Conservation (phyloP, 768 basidiomycete species). For the Mycena venus region DNA sequence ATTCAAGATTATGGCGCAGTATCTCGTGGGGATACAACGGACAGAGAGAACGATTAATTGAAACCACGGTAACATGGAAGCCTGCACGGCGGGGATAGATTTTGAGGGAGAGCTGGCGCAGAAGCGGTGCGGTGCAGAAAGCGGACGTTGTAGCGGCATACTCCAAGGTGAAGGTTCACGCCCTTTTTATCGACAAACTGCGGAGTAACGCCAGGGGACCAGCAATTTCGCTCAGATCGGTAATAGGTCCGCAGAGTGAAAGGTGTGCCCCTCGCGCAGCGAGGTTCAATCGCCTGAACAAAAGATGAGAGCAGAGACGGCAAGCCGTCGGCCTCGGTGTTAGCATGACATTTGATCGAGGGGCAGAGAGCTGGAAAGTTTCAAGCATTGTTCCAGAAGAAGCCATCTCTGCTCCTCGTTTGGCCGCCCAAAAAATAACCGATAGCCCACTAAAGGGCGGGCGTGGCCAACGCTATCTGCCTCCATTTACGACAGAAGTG, state of each 20-base stretch:
- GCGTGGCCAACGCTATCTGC: neutral
- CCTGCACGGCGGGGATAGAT: neutral
- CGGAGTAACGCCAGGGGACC: neutral
- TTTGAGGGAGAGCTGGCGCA: neutral
- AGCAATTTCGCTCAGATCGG: neutral
- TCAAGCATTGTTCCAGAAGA: neutral
- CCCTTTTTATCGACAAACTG: neutral
- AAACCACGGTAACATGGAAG: neutral
- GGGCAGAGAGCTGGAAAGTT: neutral
- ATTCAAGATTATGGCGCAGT: neutral
- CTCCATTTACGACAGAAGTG: conserved; percentile 7
- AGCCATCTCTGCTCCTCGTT: neutral
- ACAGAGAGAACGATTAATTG: neutral
- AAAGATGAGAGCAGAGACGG: neutral
- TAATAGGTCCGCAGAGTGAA: neutral
- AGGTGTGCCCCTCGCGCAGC: neutral
- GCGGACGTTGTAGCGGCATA: neutral
- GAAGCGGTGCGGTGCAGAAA: neutral
- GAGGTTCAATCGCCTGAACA: neutral
- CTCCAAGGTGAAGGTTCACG: neutral
- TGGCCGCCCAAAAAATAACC: fast-evolving
- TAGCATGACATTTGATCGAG: neutral
- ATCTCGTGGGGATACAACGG: neutral
- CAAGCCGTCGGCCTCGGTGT: neutral
- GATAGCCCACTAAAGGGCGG: conserved; percentile 2